Conservation (phyloP, 73 alveolate genomes). For the Tetrahymena malaccensis region DNA sequence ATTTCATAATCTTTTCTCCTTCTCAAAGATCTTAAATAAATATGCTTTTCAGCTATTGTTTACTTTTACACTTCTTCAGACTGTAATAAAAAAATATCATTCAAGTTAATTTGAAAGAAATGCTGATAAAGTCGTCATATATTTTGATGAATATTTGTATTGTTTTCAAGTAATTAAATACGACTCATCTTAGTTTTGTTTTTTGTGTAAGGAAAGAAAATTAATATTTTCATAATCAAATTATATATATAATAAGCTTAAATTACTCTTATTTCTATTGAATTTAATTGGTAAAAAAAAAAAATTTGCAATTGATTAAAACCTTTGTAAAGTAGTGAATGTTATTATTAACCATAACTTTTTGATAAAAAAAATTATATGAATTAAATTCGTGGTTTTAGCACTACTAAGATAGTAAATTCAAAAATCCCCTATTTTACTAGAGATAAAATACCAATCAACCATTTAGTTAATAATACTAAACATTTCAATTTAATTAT, state of each 20-base stretch:
- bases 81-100: not conserved
- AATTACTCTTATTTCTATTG: not conserved
- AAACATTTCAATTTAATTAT: too few relatives aligned
- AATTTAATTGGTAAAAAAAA: not conserved
- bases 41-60: conserved; percentile 47
- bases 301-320: not conserved
- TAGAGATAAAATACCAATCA: too few relatives aligned
- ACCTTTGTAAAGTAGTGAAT: not conserved
- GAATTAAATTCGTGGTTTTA: not conserved
- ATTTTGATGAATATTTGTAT: too few relatives aligned
- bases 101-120: not conserved
- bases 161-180: not conserved
- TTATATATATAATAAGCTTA: not conserved
- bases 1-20: conserved; percentile 75
- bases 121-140: not conserved
- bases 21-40: conserved; percentile 56
- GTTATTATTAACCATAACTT: not conserved
- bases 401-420: not conserved
- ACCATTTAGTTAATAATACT: too few relatives aligned
- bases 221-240: too few relatives aligned
- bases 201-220: not conserved
- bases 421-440: not conserved
- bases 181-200: not conserved
- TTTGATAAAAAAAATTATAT: too few relatives aligned
- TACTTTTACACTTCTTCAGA: not conserved